Conservation (phyloP, 768 basidiomycete species). For the Sarcomyxa edulis region DNA sequence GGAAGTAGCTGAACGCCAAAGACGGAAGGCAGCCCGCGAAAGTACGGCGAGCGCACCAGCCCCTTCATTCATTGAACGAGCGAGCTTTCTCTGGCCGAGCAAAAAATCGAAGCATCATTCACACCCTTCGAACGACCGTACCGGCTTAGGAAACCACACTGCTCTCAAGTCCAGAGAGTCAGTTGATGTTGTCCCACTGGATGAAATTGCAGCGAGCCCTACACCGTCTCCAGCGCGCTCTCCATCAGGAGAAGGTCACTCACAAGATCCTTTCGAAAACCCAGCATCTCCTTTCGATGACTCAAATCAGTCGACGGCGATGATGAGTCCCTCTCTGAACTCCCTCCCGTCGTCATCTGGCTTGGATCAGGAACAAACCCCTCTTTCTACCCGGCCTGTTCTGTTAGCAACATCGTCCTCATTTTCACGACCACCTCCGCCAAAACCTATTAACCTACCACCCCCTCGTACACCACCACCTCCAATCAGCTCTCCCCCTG, state of each 20-base stretch:
- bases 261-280: too few species aligned
- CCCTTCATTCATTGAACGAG: constrained; percentile 48
- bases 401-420: neutral
- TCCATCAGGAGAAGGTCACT: too few species aligned
- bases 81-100: constrained; percentile 51
- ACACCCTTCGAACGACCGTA: constrained; percentile 14
- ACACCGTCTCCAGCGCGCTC: constrained; percentile 33
- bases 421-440: constrained; percentile 33
- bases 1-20: constrained; percentile 73
- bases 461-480: constrained; percentile 54
- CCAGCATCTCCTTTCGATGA: too few species aligned
- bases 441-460: constrained; percentile 58
- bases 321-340: constrained; percentile 19
- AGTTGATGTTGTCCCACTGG: constrained; percentile 50
- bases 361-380: neutral
- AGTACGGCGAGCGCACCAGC: constrained; percentile 24
- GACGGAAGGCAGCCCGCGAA: constrained; percentile 68
- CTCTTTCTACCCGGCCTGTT: constrained; percentile 1
- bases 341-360: constrained; percentile 9
- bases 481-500: constrained; percentile 31
- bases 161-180: constrained; percentile 47
- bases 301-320: constrained; percentile 17
- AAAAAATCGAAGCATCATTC: constrained; percentile 28
- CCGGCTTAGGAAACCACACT: constrained; percentile 35
- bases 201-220: constrained; percentile 40